Evolutionary conservation across 2,329 filamentous ascomycete species (phyloP), one percentile per base, ranked within the genome.

Genomic region (Penicillium sp.): DNA sequence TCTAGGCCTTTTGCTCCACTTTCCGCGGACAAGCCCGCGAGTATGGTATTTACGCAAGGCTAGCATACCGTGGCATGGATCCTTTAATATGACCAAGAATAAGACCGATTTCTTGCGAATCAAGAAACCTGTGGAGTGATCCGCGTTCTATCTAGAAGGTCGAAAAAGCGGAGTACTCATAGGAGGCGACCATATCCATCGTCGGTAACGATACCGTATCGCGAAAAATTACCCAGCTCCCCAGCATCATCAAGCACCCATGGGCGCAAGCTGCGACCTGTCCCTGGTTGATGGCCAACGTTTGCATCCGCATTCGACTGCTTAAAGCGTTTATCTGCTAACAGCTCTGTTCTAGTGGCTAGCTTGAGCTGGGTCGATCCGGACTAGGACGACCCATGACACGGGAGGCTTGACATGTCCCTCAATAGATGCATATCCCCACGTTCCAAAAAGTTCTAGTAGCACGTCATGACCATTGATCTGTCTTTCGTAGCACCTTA

Each of bases 311-410:
- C 5, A 8, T 48, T 33, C 25, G n/a, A 53, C 11, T 38, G 40
- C 25, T 28, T 28, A 35, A 28, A 16, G 33, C 2, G 13, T 22
- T 5, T 40, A 38, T 40, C 33, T 33, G n/a, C 22, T 11, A 16
- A 38, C 16, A 6, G 14, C 10, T 30, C n/a, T 55, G 19, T 52
- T 25, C 55, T 37, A 59, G 63, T 67, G 63, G 61, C 61, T 57
- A 45, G 42, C 14, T 55, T 45, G 30, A 48, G 35, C 40, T 16
- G 37, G 53, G 51, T n/a, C 46, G 49, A 55, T 60, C 56, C 37
- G 55, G 52, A 42, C 59, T 45, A 67, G 65, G 66, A 67, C 63
- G 59, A 55, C 48, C 48, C 38, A 66, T 64, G 63, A 66, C 67
- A 65, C 56, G 42, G 35, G 52, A 40, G 57, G 59, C 33, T 59